phyloP scores from a whole-genome alignment of 2,329 filamentous ascomycete genomes.

The Salinomyces thailandicus region DNA sequence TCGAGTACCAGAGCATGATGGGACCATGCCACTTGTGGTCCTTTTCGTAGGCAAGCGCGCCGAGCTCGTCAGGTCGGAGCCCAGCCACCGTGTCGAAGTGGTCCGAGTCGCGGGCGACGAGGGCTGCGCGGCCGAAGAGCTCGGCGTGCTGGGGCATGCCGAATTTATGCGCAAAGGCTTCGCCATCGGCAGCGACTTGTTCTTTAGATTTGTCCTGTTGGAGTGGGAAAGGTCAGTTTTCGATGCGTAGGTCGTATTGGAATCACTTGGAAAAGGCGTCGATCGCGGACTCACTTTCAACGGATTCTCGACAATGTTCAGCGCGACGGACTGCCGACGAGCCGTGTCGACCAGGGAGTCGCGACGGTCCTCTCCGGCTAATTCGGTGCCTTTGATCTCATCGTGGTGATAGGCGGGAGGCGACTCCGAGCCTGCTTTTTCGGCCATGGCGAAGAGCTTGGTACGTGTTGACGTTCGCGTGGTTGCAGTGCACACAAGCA shows the following conservation, averaged over 20 bases:
- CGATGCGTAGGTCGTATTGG: background rate
- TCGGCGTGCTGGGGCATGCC: slow-evolving; percentile 29
- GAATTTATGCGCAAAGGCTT: slow-evolving; percentile 23
- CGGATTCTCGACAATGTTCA: slow-evolving; percentile 40
- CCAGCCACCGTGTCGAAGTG: slow-evolving; percentile 40
- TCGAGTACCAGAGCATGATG: slow-evolving; percentile 38
- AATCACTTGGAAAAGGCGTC: background rate
- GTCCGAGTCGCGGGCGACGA: slow-evolving; percentile 42
- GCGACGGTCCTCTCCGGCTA: background rate
- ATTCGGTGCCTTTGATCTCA: background rate
- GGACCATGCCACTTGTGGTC: slow-evolving; percentile 43
- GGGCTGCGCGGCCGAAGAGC: slow-evolving; percentile 37
- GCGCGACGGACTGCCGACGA: slow-evolving; percentile 32
- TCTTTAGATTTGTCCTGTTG: slow-evolving; percentile 24
- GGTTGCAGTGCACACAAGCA: too few species aligned
- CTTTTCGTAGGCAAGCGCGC: slow-evolving; percentile 33
- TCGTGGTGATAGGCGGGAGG: too few species aligned
- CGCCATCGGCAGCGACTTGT: slow-evolving; percentile 26
- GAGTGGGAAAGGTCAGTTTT: slow-evolving; percentile 8
- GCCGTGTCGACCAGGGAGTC: slow-evolving; percentile 5
- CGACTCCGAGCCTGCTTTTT: too few species aligned
- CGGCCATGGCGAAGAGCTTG: too few species aligned
- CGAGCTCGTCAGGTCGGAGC: slow-evolving; percentile 35
- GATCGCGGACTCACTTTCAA: slow-evolving; percentile 28
- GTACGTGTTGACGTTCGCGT: too few species aligned